These are phyloP conservation scores for Phytophthora brassicae DNA, from an alignment of 352 stramenopile species.

Conservation along the genomic window DNA sequence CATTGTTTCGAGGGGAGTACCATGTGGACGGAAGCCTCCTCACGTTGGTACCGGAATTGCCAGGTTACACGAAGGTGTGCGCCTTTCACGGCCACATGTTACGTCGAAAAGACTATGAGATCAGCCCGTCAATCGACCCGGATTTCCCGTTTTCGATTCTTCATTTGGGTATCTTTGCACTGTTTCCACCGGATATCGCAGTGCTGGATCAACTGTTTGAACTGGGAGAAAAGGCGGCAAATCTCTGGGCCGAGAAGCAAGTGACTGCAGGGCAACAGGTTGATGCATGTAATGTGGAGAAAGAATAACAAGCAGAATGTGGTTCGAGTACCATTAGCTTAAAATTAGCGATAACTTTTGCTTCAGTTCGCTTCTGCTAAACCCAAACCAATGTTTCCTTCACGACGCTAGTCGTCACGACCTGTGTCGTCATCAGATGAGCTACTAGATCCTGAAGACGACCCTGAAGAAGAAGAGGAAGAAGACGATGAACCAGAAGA, in stretches of 20 bases:
- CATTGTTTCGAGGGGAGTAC: slow-evolving; percentile 61
- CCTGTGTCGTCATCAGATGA: slow-evolving; percentile 44
- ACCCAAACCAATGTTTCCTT: not conserved
- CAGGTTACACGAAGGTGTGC: slow-evolving; percentile 70
- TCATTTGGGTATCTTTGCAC: slow-evolving; percentile 53
- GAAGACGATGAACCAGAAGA: slow-evolving; percentile 47
- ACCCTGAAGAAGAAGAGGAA: slow-evolving; percentile 46
- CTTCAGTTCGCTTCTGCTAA: not conserved
- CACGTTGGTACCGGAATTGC: slow-evolving; percentile 67
- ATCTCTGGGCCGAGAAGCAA: slow-evolving; percentile 49
- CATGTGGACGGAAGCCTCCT: slow-evolving; percentile 74
- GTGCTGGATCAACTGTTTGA: slow-evolving; percentile 74
- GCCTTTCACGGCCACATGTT: slow-evolving; percentile 62
- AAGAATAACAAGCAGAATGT: not conserved
- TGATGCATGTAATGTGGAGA: slow-evolving; percentile 7
- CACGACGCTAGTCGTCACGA: not conserved
- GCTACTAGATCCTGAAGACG: slow-evolving; percentile 53
- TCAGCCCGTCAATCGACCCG: slow-evolving; percentile 67
- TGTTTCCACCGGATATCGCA: slow-evolving; percentile 55
- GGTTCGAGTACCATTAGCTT: slow-evolving; percentile 7
- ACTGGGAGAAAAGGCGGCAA: slow-evolving; percentile 48
- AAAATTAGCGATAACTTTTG: slow-evolving; percentile 17
- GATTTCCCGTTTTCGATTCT: slow-evolving; percentile 61
- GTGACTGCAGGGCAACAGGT: no score
- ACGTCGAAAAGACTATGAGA: slow-evolving; percentile 66